These are phyloP conservation scores for Penicillium sp. DNA, from an alignment of 2,329 filamentous ascomycete species.

Conservation along the genomic window DNA sequence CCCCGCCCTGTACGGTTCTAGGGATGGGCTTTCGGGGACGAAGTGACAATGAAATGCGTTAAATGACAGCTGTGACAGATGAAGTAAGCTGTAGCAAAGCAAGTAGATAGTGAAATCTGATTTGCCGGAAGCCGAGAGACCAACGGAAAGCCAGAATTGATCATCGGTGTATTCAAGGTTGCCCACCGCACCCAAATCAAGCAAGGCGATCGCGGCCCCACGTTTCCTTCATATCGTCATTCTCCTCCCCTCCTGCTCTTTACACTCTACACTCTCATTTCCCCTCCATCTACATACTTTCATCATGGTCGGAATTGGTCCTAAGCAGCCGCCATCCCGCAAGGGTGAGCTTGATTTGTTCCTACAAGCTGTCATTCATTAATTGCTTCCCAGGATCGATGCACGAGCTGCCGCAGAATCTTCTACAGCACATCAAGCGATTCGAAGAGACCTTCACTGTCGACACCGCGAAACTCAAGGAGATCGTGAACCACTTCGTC, in stretches of 20 bases:
- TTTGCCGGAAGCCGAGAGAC: not conserved
- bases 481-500: conserved; percentile 86
- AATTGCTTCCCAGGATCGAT: conserved; percentile 66
- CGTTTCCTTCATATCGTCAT: conserved; percentile 25
- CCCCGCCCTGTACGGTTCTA: not conserved
- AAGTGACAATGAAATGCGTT: not conserved
- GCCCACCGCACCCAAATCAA: conserved; percentile 27
- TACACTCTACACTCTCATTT: conserved; percentile 1
- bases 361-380: conserved; percentile 8
- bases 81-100: not conserved
- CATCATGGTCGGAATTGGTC: conserved; percentile 64
- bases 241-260: conserved; percentile 10
- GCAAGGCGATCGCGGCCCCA: conserved; percentile 26
- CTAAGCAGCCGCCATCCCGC: conserved; percentile 64
- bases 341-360: conserved; percentile 62
- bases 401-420: conserved; percentile 83
- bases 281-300: conserved; percentile 11
- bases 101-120: not conserved
- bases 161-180: not conserved
- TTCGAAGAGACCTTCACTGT: conserved; percentile 85
- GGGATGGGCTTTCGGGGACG: not conserved
- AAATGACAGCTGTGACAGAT: not conserved
- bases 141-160: not conserved
- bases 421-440: conserved; percentile 75
- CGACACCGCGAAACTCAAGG: conserved; percentile 74